Evolutionary conservation across 2,329 filamentous ascomycete genomes (phyloP).

Genomic region (Waltergamsia citrina): DNA sequence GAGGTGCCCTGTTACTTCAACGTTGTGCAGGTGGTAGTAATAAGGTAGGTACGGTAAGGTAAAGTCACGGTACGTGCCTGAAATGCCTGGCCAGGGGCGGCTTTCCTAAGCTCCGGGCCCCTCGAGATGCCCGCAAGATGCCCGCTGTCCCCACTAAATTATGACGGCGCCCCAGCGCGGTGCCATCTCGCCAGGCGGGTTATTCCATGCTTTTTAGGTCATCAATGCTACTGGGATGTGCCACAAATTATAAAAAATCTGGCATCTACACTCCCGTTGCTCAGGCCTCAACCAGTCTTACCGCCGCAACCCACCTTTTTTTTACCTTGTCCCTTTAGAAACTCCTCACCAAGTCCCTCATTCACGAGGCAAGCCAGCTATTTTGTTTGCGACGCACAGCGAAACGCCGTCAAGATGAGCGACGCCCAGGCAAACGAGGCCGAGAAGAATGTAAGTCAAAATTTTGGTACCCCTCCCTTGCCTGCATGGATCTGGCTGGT

Average conservation of each 20-base stretch:
- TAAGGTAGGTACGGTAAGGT: too few species aligned
- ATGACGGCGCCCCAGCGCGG: too few species aligned
- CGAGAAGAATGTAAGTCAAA: constrained; percentile 76
- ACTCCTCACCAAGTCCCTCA: constrained; percentile 2
- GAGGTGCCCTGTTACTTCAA: too few species aligned
- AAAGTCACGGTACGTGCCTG: too few species aligned
- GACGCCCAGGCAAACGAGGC: constrained; percentile 82
- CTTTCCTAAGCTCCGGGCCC: too few species aligned
- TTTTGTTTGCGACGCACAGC: constrained; percentile 3
- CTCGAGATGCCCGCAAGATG: too few species aligned
- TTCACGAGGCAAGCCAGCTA: constrained; percentile 1
- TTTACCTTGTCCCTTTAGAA: background rate
- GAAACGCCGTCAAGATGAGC: constrained; percentile 59
- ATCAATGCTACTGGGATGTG: background rate
- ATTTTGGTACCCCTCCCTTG: constrained; percentile 3
- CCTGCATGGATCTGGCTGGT: background rate
- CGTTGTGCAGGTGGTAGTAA: too few species aligned
- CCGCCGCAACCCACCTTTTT: background rate
- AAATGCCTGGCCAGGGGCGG: too few species aligned
- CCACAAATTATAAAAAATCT: constrained; percentile 1
- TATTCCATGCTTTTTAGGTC: background rate
- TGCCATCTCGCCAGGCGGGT: too few species aligned
- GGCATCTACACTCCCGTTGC: background rate
- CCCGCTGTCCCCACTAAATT: too few species aligned
- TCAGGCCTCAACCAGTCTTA: background rate